A percentile compares a stretch with the other conserved stretches of the same genome.
Conservation (phyloP, 2,329 filamentous ascomycete species). For the Calonectria multiphialidica region DNA sequence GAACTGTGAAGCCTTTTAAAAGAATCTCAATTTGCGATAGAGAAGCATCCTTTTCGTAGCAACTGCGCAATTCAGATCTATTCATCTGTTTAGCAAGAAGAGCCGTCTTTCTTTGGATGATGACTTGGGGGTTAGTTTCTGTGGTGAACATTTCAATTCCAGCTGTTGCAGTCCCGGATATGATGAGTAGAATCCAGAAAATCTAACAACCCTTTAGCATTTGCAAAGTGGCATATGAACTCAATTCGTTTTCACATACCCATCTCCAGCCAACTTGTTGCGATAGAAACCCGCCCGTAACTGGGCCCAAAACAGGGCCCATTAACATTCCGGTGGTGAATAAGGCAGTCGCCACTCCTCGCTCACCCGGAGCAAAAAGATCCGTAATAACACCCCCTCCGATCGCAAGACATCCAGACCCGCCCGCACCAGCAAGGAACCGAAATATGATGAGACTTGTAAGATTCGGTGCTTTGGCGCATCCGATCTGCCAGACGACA, state of each 20-base stretch:
- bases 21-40: slow-evolving; percentile 2
- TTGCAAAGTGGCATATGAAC: not conserved
- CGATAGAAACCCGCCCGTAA: not conserved
- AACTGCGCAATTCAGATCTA: not conserved
- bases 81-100: slow-evolving; percentile 48
- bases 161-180: slow-evolving; percentile 46
- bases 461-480: slow-evolving; percentile 58
- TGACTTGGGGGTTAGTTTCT: slow-evolving; percentile 55
- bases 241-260: slow-evolving; percentile 27
- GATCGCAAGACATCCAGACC: slow-evolving; percentile 52
- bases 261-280: not conserved
- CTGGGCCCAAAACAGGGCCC: not conserved
- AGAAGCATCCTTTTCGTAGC: slow-evolving; percentile 50
- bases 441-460: slow-evolving; percentile 60
- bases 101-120: slow-evolving; percentile 56
- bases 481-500: slow-evolving; percentile 67
- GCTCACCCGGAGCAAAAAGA: not conserved
- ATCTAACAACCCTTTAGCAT: not conserved
- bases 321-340: not conserved
- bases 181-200: slow-evolving; percentile 59
- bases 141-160: slow-evolving; percentile 50
- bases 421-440: slow-evolving; percentile 58
- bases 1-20: slow-evolving; percentile 62
- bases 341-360: not conserved
- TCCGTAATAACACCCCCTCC: not conserved